Conservation (phyloP, 1,139 yeast genomes). For the Scheffersomyces cryptocercus region DNA sequence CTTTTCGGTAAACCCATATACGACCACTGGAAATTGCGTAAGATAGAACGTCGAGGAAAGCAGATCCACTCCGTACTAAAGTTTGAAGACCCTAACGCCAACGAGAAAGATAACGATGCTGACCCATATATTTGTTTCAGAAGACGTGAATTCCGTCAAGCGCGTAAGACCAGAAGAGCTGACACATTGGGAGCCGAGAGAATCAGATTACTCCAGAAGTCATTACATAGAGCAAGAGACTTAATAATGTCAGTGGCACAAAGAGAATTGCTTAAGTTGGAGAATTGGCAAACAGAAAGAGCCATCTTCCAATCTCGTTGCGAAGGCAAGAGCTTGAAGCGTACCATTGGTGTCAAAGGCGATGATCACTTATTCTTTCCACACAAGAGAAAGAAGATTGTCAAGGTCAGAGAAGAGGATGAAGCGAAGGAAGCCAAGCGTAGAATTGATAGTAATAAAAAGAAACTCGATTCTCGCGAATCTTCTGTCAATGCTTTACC, state of each 20-base stretch:
- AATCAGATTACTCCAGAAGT: constrained; percentile 70
- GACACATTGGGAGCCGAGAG: constrained; percentile 90
- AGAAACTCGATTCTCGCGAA: constrained; percentile 22
- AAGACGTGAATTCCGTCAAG: constrained; percentile 92
- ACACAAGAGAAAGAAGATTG: constrained; percentile 70
- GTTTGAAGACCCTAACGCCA: constrained; percentile 76
- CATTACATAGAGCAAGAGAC: constrained; percentile 75
- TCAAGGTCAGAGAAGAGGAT: constrained; percentile 38
- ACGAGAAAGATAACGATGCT: constrained; percentile 82
- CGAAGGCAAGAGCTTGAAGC: constrained; percentile 69
- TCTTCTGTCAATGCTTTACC: constrained; percentile 13
- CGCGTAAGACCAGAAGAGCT: constrained; percentile 93
- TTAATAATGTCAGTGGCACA: constrained; percentile 70
- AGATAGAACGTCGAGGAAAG: constrained; percentile 69
- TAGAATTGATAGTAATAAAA: constrained; percentile 19
- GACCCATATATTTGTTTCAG: constrained; percentile 97
- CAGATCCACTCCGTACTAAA: constrained; percentile 72
- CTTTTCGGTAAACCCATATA: constrained; percentile 70
- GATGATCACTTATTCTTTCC: constrained; percentile 84
- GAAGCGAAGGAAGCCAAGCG: constrained; percentile 25
- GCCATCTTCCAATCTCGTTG: constrained; percentile 71
- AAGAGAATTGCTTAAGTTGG: constrained; percentile 67
- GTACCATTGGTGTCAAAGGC: constrained; percentile 73
- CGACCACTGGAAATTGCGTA: constrained; percentile 79
- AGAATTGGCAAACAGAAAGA: constrained; percentile 58